phyloP scores from a whole-genome alignment of 805 yeast genomes.

The Barnettozyma botsteinii region DNA sequence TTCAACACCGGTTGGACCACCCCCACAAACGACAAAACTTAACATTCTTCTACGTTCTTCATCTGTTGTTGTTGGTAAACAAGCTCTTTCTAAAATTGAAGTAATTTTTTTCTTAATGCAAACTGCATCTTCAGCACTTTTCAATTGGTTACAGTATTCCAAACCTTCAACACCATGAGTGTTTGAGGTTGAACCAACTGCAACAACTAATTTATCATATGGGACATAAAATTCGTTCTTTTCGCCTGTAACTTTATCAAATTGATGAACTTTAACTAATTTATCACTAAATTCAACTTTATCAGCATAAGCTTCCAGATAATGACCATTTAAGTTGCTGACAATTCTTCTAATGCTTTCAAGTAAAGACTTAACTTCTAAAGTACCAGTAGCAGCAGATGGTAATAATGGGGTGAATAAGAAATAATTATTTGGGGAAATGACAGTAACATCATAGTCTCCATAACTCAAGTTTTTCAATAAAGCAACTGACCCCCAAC shows the following conservation, averaged over 20 bases:
- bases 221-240: conserved; percentile 50
- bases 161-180: conserved; percentile 71
- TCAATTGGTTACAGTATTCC: conserved; percentile 53
- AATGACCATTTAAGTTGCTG: conserved; percentile 49
- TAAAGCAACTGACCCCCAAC: conserved; percentile 66
- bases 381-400: conserved; percentile 65
- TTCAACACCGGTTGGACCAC: conserved; percentile 74
- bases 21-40: conserved; percentile 66
- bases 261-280: conserved; percentile 49
- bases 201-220: conserved; percentile 64
- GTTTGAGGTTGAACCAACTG: conserved; percentile 63
- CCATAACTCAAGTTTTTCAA: conserved; percentile 46
- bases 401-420: conserved; percentile 66
- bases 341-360: conserved; percentile 60
- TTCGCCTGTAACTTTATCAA: conserved; percentile 36
- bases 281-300: conserved; percentile 50
- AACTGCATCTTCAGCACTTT: conserved; percentile 62
- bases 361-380: conserved; percentile 56
- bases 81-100: conserved; percentile 51
- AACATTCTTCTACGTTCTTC: conserved; percentile 56
- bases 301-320: conserved; percentile 57
- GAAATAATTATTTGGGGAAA: conserved; percentile 66
- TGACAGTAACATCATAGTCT: conserved; percentile 58
- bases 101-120: conserved; percentile 50
- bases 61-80: conserved; percentile 58